Base-by-base conservation (phyloP, 1,139 yeast genomes). In the Geotrichum fermentans region DNA sequence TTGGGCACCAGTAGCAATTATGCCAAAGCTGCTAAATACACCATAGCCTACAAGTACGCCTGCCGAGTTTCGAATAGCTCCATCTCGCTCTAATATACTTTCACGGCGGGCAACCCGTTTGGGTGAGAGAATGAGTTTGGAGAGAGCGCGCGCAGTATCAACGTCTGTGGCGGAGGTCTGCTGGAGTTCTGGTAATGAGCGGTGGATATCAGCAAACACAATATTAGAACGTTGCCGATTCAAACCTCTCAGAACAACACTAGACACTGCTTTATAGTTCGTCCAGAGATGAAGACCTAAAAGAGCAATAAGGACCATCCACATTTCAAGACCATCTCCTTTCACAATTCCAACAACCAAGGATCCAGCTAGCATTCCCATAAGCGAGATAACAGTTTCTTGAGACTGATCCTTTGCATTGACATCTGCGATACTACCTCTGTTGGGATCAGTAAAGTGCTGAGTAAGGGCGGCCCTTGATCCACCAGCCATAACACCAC, bases 401-500 rank as follows among this genome's bases (percentile, higher is more conserved):
- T 68, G 72, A 10, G 68, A 61, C 51, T 66, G 68, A 45, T 68
- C 72, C 50, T 68, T 68, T 13, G 72, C 72, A 46, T 64, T 65
- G 20, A 68, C 72, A 51, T 66, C 70, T 13, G 67, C 67, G 29
- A 67, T 62, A 22, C 65, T 60, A 13, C 71, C 70, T 24, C 55
- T 52, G 34, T 51, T 56, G 2, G 69, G 64, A 46, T 63, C 61
- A 2, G 72, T 68, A 48, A 68, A 68, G 49, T 68, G 72, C 56
- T 63, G 67, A 7, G 72, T 67, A 47, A 68, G 58, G 2, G 72
- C 72, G 4, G 72, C 70, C 22, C 69, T 54, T 6, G 69, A 63
- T 6, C 71, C 70, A 14, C 67, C 67, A 7, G 70, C 72, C 66
- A 68, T 61, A 29, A 68, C 72, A 5, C 70, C 70, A 50, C 72